Evolutionary conservation across 306 rosid species (phyloP), one percentile per base, ranked within the genome.

Genomic region (Begonia peltatifolia): DNA sequence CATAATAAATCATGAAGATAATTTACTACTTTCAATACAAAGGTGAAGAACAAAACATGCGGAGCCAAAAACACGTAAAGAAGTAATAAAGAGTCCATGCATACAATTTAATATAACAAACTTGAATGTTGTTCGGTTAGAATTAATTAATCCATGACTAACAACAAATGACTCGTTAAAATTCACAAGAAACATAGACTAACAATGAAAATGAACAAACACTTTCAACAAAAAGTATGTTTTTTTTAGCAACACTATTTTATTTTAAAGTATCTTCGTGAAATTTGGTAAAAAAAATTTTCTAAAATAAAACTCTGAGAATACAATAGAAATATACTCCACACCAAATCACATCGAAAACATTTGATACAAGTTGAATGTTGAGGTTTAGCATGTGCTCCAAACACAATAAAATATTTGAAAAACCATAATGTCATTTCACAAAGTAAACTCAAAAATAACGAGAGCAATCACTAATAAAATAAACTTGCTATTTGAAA

Each of bases 371-470:
- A 1, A 14, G 25, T 36, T 14, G 7, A 51, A 51, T 51, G 46
- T 51, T 51, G 11, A n/a, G 22, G 9, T 14, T 14, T 51, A 11
- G 18, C 20, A 14, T 0, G 25, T 14, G 22, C 30, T 51, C 2
- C 12, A 9, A 42, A 42, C 12, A 0, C 0, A 42, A 9, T 42
- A 42, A 9, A 42, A 9, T 9, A 9, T 9, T 42, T 9, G 1
- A 51, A 23, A 51, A 51, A 12, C 18, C 54, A 14, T 0, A 51
- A 4, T 25, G 12, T 4, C 54, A 9, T 51, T 51, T 51, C 30
- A 51, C 14, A 51, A 51, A 36, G 14, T 3, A 51, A 51, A 51
- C 54, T 23, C 54, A 51, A 51, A 3, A 51, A 51, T 42, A 16
- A 51, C 25, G 12, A 51, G 54, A 0, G 11, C 14, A 20, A 9